Evolutionary conservation across 1,139 yeast genomes (phyloP).

Genomic region (Petasospora fabianii): DNA sequence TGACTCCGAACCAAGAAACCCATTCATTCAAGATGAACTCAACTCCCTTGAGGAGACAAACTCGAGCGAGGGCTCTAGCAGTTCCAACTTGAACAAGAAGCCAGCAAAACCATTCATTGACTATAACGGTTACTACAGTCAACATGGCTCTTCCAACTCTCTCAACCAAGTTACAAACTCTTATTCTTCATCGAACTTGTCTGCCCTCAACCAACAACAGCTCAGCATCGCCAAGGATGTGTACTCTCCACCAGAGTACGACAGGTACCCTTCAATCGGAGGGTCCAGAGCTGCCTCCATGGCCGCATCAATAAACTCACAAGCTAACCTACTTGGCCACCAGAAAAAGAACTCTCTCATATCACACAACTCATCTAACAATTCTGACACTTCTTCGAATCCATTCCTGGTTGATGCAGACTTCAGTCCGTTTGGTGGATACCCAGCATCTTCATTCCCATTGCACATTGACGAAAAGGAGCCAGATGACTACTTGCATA

Average conservation of each 20-base stretch:
- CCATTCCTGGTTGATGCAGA: slow-evolving; percentile 41
- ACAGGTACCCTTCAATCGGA: slow-evolving; percentile 52
- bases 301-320: slow-evolving; percentile 36
- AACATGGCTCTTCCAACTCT: slow-evolving; percentile 38
- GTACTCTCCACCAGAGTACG: slow-evolving; percentile 49
- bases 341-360: slow-evolving; percentile 21
- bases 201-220: slow-evolving; percentile 17
- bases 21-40: slow-evolving; percentile 24
- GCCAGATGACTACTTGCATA: slow-evolving; percentile 86
- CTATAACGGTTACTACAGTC: slow-evolving; percentile 43
- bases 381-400: slow-evolving; percentile 33
- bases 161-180: slow-evolving; percentile 17
- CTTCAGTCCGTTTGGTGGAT: slow-evolving; percentile 89
- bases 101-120: slow-evolving; percentile 38
- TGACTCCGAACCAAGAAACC: slow-evolving; percentile 24
- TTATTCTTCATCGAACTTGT: slow-evolving; percentile 23
- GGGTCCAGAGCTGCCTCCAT: slow-evolving; percentile 45
- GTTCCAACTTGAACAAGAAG: slow-evolving; percentile 17
- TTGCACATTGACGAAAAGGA: slow-evolving; percentile 84
- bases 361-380: slow-evolving; percentile 25
- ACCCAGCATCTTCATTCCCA: slow-evolving; percentile 86
- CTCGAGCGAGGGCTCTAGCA: slow-evolving; percentile 24
- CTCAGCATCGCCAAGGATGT: slow-evolving; percentile 22
- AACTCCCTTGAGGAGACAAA: slow-evolving; percentile 23
- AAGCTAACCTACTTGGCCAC: slow-evolving; percentile 18